phyloP scores from a whole-genome alignment of 2,329 filamentous ascomycete genomes.

The Claviceps pazoutovae region DNA sequence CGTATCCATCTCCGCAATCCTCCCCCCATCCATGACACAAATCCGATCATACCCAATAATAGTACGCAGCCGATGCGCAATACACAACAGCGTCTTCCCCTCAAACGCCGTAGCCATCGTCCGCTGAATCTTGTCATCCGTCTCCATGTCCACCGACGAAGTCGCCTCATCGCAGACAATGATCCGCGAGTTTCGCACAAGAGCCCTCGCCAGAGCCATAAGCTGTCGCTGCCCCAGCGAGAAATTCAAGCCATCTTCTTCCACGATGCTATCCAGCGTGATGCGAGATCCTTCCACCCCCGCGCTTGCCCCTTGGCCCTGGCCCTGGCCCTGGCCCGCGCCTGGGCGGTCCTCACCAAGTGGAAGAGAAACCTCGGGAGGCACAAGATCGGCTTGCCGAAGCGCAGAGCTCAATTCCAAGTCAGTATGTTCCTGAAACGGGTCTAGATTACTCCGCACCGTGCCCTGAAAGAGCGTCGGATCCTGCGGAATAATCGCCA shows the following conservation, averaged over 20 bases:
- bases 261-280: constrained; percentile 70
- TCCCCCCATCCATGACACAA: constrained; percentile 85
- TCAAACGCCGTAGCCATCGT: constrained; percentile 77
- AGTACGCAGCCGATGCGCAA: constrained; percentile 81
- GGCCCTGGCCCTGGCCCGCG: not conserved
- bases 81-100: constrained; percentile 80
- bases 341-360: constrained; percentile 49
- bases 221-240: constrained; percentile 89
- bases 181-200: constrained; percentile 77
- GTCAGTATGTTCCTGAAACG: constrained; percentile 66
- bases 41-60: constrained; percentile 93
- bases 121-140: constrained; percentile 84
- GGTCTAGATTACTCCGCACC: constrained; percentile 66
- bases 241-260: constrained; percentile 93
- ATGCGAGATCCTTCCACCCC: constrained; percentile 53
- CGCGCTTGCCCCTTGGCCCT: constrained; percentile 28
- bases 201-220: constrained; percentile 82
- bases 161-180: constrained; percentile 97
- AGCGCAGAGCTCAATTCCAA: constrained; percentile 66
- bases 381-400: constrained; percentile 60
- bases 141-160: constrained; percentile 86
- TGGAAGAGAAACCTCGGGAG: constrained; percentile 41
- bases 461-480: constrained; percentile 73
- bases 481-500: constrained; percentile 76
- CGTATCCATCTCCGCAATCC: constrained; percentile 73